These are phyloP conservation scores for Theobroma cacao DNA, from an alignment of 345 rosid genomes.

Conservation along the genomic window DNA sequence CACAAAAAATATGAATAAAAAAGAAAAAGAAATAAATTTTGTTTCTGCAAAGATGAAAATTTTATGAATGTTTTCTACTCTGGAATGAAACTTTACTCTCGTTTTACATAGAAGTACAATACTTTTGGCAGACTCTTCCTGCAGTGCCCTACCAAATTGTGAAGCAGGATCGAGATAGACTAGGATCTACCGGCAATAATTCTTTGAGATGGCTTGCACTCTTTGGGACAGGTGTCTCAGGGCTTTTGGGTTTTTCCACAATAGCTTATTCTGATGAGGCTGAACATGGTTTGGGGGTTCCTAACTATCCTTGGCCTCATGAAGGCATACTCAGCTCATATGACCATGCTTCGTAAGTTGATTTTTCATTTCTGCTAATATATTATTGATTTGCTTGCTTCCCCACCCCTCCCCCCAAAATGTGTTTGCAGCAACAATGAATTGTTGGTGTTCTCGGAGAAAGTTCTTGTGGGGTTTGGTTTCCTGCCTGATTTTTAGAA, in stretches of 20 bases:
- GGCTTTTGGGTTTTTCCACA: slow-evolving; percentile 69
- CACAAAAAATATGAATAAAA: background rate
- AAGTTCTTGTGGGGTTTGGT: background rate
- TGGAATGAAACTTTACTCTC: background rate
- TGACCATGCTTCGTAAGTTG: slow-evolving; percentile 96
- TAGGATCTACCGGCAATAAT: slow-evolving; percentile 49
- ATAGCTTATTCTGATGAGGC: slow-evolving; percentile 94
- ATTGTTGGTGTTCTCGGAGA: background rate
- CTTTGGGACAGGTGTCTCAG: slow-evolving; percentile 89
- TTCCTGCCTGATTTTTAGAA: background rate
- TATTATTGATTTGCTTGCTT: background rate
- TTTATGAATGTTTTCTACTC: background rate
- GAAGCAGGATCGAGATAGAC: slow-evolving; percentile 55
- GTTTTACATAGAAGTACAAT: background rate
- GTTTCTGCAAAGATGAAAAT: background rate
- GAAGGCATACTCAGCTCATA: slow-evolving; percentile 95
- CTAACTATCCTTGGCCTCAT: slow-evolving; percentile 99
- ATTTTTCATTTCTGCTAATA: background rate
- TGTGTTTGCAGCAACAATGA: background rate
- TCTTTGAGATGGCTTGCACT: slow-evolving; percentile 60
- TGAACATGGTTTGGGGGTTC: slow-evolving; percentile 84
- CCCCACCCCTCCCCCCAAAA: background rate
- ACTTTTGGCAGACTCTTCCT: slow-evolving; percentile 50
- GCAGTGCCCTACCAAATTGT: slow-evolving; percentile 45
- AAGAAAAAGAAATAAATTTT: background rate